Conservation (phyloP, 208 protist genomes). For the Leishmania arabica region DNA sequence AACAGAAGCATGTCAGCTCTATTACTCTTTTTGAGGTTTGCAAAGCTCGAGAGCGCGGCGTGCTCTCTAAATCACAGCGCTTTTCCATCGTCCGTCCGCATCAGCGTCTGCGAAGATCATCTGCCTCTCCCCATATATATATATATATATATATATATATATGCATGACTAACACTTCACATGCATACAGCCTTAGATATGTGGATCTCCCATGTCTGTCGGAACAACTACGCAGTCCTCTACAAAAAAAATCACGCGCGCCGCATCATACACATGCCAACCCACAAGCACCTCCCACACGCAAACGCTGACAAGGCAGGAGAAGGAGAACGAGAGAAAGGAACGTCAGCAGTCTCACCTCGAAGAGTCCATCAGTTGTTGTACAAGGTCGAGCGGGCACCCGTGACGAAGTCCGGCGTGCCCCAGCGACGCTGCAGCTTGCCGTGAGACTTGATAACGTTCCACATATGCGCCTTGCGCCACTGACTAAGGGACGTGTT, state of each 20-base stretch:
- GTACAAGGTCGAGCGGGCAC: constrained; percentile 67
- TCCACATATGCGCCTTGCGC: constrained; percentile 86
- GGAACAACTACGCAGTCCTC: background rate
- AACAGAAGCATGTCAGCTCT: background rate
- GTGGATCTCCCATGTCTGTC: background rate
- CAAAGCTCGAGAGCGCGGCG: background rate
- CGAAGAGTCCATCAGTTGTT: constrained; percentile 33
- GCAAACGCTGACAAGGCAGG: background rate
- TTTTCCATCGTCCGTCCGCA: background rate
- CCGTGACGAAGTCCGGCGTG: constrained; percentile 70
- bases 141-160: background rate
- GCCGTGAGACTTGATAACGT: constrained; percentile 82
- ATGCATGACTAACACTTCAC: background rate
- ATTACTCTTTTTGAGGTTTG: background rate
- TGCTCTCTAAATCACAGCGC: background rate
- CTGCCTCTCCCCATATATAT: background rate
- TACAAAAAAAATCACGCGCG: background rate
- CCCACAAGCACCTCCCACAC: background rate
- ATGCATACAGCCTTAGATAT: background rate
- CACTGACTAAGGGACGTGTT: constrained; percentile 83
- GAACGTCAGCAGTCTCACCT: background rate
- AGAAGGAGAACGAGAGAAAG: background rate
- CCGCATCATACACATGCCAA: background rate
- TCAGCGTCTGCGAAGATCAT: background rate
- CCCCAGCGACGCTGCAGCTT: constrained; percentile 81